Evolutionary conservation across 441 rosid genomes (phyloP).

Genomic region (Adansonia grandidieri): DNA sequence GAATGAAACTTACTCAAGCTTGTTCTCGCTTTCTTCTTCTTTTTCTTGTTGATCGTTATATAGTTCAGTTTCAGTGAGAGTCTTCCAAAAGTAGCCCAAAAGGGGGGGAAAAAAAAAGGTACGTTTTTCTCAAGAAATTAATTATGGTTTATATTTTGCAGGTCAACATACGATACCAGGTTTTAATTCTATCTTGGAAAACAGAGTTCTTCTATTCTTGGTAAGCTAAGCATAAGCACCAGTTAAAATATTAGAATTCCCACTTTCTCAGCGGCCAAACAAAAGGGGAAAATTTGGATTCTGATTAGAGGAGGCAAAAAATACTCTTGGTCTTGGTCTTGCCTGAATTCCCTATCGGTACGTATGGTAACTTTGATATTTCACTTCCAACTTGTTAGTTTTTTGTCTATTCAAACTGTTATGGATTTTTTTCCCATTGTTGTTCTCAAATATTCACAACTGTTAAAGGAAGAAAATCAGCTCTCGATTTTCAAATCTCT

Average conservation of each 20-base stretch:
- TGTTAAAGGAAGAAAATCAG: background rate
- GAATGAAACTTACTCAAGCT: background rate
- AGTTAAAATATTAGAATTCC: background rate
- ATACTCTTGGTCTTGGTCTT: background rate
- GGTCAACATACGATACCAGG: background rate
- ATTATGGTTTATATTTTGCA: background rate
- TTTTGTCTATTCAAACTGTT: background rate
- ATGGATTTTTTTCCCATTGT: background rate
- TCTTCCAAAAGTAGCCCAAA: background rate
- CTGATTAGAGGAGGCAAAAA: background rate
- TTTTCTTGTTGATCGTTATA: background rate
- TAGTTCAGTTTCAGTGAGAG: background rate
- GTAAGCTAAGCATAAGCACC: background rate
- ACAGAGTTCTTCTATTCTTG: background rate
- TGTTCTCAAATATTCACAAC: background rate
- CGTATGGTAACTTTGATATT: background rate
- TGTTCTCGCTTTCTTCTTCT: background rate
- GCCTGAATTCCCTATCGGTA: background rate
- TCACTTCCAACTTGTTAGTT: background rate
- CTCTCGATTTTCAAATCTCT: background rate
- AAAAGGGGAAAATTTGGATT: background rate
- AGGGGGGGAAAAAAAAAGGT: background rate
- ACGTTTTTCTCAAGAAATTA: background rate
- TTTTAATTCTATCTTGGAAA: background rate
- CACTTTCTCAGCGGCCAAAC: constrained; percentile 7